phyloP scores from a whole-genome alignment of 176 grass and related monocot genomes.

The Aegilops speltoides region DNA sequence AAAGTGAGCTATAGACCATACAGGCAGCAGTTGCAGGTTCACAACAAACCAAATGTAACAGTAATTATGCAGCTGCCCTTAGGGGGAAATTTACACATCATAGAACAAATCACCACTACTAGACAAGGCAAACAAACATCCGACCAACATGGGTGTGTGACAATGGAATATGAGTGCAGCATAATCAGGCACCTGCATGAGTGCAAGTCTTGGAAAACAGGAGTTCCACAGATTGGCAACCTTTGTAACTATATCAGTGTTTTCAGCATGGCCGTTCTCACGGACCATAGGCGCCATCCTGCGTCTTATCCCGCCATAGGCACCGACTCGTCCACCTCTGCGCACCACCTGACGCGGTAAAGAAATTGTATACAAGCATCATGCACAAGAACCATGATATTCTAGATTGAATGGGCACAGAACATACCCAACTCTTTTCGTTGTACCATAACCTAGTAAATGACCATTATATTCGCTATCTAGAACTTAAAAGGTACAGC shows the following conservation, averaged over 20 bases:
- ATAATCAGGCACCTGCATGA: neutral
- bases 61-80: neutral
- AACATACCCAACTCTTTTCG: neutral
- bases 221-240: constrained; percentile 4
- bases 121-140: neutral
- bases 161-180: neutral
- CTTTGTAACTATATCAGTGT: constrained; percentile 13
- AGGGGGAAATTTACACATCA: constrained; percentile 15
- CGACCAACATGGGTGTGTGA: constrained; percentile 4
- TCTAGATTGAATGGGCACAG: neutral
- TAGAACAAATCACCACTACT: neutral
- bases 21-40: neutral
- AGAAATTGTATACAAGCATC: neutral
- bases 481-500: neutral
- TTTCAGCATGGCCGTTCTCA: neutral
- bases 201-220: neutral
- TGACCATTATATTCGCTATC: neutral
- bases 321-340: neutral
- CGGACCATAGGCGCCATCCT: neutral
- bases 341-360: neutral
- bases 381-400: neutral
- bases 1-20: too few species aligned
- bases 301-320: neutral
- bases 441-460: neutral
- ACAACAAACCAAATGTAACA: neutral